A percentile compares a stretch with the other conserved stretches of the same genome.
Evolutionary conservation across 2,329 filamentous ascomycete genomes (phyloP).

Genomic region (Dactylellina leptospora): DNA sequence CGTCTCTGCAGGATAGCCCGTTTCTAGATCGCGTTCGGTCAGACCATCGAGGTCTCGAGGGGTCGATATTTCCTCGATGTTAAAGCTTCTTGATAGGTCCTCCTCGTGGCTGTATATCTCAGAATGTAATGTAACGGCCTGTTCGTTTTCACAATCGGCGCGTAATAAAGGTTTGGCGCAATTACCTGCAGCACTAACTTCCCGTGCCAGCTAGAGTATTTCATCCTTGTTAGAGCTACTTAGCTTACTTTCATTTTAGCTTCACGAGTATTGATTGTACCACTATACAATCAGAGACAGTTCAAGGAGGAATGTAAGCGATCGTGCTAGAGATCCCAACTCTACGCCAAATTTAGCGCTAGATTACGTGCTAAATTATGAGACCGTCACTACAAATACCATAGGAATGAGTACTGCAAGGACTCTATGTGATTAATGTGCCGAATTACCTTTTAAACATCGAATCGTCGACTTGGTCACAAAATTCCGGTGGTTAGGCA

Average conservation of each 20-base stretch:
- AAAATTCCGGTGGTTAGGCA: neutral
- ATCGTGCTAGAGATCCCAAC: slow-evolving; percentile 29
- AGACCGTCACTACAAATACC: slow-evolving; percentile 26
- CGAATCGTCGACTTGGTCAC: neutral
- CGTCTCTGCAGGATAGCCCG: slow-evolving; percentile 3
- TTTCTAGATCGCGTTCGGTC: slow-evolving; percentile 5
- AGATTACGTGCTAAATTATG: slow-evolving; percentile 7
- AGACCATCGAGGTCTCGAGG: neutral
- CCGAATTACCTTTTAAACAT: slow-evolving; percentile 5
- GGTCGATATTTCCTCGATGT: slow-evolving; percentile 10
- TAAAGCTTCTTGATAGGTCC: slow-evolving; percentile 14
- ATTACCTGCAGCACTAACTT: slow-evolving; percentile 35
- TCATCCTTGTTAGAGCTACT: slow-evolving; percentile 19
- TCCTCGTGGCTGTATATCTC: slow-evolving; percentile 22
- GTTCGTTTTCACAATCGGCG: slow-evolving; percentile 17
- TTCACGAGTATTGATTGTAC: slow-evolving; percentile 14
- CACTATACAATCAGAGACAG: too few species aligned
- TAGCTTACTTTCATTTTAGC: neutral
- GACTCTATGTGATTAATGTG: too few species aligned
- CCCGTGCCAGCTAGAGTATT: slow-evolving; percentile 25
- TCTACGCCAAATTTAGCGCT: slow-evolving; percentile 22
- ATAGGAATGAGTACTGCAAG: slow-evolving; percentile 17
- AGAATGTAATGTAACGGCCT: slow-evolving; percentile 10
- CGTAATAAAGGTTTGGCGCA: slow-evolving; percentile 39
- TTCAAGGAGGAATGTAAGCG: too few species aligned